These are phyloP conservation scores for Rutstroemia sp. DNA, from an alignment of 2,329 filamentous ascomycete genomes.

Conservation along the genomic window DNA sequence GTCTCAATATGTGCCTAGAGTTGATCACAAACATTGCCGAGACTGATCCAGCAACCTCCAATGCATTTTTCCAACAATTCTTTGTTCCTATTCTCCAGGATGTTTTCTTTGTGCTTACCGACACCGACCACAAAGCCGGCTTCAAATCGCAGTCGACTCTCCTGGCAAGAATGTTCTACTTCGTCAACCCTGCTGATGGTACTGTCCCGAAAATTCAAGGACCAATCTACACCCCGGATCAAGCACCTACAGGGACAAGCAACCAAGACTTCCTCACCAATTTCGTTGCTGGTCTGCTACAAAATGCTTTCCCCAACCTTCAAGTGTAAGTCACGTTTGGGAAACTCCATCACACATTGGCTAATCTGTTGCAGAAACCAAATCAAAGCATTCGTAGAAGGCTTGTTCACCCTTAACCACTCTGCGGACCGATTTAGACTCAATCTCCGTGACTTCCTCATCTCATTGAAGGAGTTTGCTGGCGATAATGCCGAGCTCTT, in stretches of 20 bases:
- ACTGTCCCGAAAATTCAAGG: slow-evolving; percentile 78
- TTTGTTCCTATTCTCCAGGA: slow-evolving; percentile 94
- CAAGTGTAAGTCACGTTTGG: slow-evolving; percentile 58
- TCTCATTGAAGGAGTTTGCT: slow-evolving; percentile 93
- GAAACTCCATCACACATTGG: neutral
- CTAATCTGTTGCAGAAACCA: slow-evolving; percentile 56
- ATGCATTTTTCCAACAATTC: slow-evolving; percentile 96
- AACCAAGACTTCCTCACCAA: slow-evolving; percentile 88
- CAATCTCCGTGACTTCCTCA: slow-evolving; percentile 91
- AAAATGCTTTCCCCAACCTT: slow-evolving; percentile 88
- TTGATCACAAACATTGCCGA: slow-evolving; percentile 97
- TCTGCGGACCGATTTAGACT: slow-evolving; percentile 93
- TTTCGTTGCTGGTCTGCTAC: slow-evolving; percentile 78
- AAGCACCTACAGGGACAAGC: slow-evolving; percentile 72
- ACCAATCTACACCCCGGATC: slow-evolving; percentile 79
- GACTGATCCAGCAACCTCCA: slow-evolving; percentile 76
- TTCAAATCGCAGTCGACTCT: slow-evolving; percentile 98
- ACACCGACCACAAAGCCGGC: slow-evolving; percentile 96
- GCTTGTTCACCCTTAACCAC: slow-evolving; percentile 79
- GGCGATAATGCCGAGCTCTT: slow-evolving; percentile 94
- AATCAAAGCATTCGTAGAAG: slow-evolving; percentile 84
- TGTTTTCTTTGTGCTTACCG: slow-evolving; percentile 95
- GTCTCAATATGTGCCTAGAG: slow-evolving; percentile 96
- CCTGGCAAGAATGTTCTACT: slow-evolving; percentile 91
- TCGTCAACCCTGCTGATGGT: slow-evolving; percentile 67